Evolutionary conservation across 768 basidiomycete genomes (phyloP), one percentile per base, ranked within the genome.

Genomic region (Leccinum disarticulatum): DNA sequence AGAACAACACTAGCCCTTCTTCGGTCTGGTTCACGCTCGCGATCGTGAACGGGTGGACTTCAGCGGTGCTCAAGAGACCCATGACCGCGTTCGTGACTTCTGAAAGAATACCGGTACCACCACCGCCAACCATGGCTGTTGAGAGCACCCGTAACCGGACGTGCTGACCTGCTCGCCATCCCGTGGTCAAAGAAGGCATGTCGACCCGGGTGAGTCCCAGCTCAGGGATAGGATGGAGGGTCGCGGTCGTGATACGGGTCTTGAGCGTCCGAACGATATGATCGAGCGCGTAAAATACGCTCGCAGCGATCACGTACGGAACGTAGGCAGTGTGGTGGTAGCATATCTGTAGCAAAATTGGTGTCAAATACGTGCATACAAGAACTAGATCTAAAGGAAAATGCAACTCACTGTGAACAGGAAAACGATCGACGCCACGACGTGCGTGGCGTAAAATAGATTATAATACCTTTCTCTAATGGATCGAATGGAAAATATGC

Each of bases 91-190:
- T 46, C 43, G 5, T 7, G 19, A 19, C 43, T 19, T 46, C 19
- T 46, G 43, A 19, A 46, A 46, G 43, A 19, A 4, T 6, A 46
- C 43, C 10, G 10, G 43, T 5, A 11, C 19, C 11, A 11, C 43
- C 19, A 13, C 19, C 19, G 19, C 43, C 43, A 19, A 46, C 19
- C 43, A 46, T 22, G 14, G 78, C 77, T 2, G 76, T 69, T 2
- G 83, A 81, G n/a, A 88, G 74, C 4, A 89, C 76, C 3, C 89
- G 81, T 1, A 95, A 60, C 17, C 91, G 83, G 25, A 94, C 81
- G 64, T 94, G 91, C 66, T 95, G 93, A 1, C 93, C 91, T 1
- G 88, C 83, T 31, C 88, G 81, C 92, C 92, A 95, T 36, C 92
- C 93, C 1, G 80, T 74, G 64, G 84, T 87, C 60, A 92, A 62